Conservation (phyloP, 768 basidiomycete species). For the Mycena chlorophos region DNA sequence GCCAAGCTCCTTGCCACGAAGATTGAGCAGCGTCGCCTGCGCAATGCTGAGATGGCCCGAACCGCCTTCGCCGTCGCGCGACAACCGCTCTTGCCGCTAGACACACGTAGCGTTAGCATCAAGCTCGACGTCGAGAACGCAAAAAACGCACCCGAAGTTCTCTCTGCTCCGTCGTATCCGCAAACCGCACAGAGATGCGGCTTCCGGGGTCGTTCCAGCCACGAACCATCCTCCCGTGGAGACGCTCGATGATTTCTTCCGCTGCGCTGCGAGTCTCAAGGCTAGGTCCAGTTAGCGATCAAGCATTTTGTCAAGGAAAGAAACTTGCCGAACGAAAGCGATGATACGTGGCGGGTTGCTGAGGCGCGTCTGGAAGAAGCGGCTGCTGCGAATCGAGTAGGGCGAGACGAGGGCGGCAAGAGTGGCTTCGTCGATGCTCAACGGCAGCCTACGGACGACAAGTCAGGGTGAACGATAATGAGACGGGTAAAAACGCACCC, state of each 20-base stretch:
- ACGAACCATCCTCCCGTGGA: constrained; percentile 79
- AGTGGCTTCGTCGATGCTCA: constrained; percentile 68
- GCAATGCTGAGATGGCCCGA: constrained; percentile 73
- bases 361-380: constrained; percentile 78
- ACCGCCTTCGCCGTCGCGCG: constrained; percentile 62
- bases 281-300: constrained; percentile 35
- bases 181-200: constrained; percentile 77
- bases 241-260: constrained; percentile 72
- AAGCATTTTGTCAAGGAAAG: background rate
- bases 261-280: constrained; percentile 71
- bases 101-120: background rate
- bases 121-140: background rate
- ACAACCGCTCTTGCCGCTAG: constrained; percentile 63
- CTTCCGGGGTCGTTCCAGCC: constrained; percentile 78
- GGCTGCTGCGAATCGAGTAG: constrained; percentile 68
- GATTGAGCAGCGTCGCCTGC: constrained; percentile 73
- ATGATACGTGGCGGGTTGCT: constrained; percentile 78
- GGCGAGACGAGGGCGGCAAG: constrained; percentile 68
- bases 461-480: background rate
- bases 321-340: constrained; percentile 71
- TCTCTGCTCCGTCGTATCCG: constrained; percentile 75
- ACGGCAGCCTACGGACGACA: constrained; percentile 52
- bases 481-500: constrained; percentile 41
- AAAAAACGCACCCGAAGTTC: constrained; percentile 62
- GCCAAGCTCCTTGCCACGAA: constrained; percentile 63